Base-by-base conservation (phyloP, 2,329 filamentous ascomycete species). In the Beauveria brongniartii region DNA sequence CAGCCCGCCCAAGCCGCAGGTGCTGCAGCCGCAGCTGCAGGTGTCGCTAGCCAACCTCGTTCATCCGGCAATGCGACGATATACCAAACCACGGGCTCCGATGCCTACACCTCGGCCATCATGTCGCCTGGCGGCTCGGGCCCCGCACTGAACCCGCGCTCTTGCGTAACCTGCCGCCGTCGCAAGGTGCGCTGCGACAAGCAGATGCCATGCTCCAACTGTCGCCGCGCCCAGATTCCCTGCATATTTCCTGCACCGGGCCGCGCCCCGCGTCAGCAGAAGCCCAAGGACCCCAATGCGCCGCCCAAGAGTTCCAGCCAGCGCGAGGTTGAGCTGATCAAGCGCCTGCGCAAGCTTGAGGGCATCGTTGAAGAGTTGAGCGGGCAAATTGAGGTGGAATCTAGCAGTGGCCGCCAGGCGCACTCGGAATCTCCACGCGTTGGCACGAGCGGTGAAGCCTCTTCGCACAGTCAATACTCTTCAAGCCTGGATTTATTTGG, bases 111-210 rank as follows among this genome's bases (percentile, higher is more conserved):
- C 37, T 65, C 68, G 51, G 73, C 74, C 61, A 73, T 75, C 59
- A 59, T 69, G 61, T 66, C 72, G 30, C 65, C 72, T n/a, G 72
- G 65, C 43, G 69, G 71, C 63, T 70, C 69, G 46, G 63, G 69
- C 24, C 72, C 74, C 7, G 72, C 71, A 43, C 62, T 80, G 52
- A 80, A 80, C 63, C 78, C 78, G 34, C 73, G 78, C 63, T 80
- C 78, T 63, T 80, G 78, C 65, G 77, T 81, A 20, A 80, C 77
- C 44, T 81, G 78, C 63, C 74, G 78, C 12, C 76, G 78, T 50
- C 77, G 86, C 64, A 88, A 90, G 72, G 89, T 92, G 59, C 87
- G 88, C 68, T 92, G 89, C 78, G 87, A 92, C 76, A 91, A 91
- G 76, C 80, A 83, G 67, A 84, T 90, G 77, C 87, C 88, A 18